Base-by-base conservation (phyloP, 345 rosid species). In the Dovyalis caffra region DNA sequence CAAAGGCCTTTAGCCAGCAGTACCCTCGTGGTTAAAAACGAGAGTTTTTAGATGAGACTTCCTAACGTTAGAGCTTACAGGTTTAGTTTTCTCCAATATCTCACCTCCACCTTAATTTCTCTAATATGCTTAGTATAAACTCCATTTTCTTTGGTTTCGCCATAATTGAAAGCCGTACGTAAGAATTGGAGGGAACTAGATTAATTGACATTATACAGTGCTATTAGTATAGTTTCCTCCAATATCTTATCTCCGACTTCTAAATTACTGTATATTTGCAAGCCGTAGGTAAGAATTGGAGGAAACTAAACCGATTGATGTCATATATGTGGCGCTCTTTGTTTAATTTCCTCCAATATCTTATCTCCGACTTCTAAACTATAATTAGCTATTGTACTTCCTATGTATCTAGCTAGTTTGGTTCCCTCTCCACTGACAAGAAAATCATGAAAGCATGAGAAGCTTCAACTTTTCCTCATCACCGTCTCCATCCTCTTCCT, bases 271-370 rank as follows among this genome's bases (percentile, higher is more conserved):
- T n/a, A n/a, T n/a, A n/a, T n/a, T n/a, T n/a, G n/a, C n/a, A n/a
- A 31, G n/a, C 53, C n/a, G 45, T 35, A 53, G 34, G 20, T 66
- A 31, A 66, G 73, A 72, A 71, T 74, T 69, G 74, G 77, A 51
- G 66, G 74, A 31, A 74, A 14, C 64, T 31, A 74, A 69, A 38
- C 63, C 63, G 21, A 58, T 58, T 56, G 61, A 18, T 16, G 23
- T 56, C 37, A 34, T 8, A 5, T 34, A 34, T 34, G 6, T 34
- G 37, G 37, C 8, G 31, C 16, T 35, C 26, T n/a, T 72, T 16
- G 20, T 71, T 79, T 66, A 62, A 72, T 66, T 79, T 71, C 69
- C 79, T 71, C 73, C 79, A 75, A 71, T 71, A 66, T 71, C 79
- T 75, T 71, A 29, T 35, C 35, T 51, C 61, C 53, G 33, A 51